Base-by-base conservation (phyloP, 106 monocot species). In the Apostasia ramifera region DNA sequence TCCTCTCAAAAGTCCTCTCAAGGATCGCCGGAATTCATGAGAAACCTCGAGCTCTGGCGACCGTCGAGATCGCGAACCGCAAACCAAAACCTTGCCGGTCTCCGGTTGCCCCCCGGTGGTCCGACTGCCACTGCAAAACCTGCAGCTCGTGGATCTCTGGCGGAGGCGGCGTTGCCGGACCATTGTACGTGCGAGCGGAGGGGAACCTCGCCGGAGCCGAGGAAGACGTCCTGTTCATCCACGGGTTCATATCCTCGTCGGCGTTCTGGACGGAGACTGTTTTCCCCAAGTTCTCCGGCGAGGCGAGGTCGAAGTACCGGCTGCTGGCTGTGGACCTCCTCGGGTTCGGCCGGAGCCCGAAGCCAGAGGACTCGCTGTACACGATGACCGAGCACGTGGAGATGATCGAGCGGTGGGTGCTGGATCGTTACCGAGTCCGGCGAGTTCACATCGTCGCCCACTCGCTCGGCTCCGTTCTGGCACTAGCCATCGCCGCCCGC, bases 241-340 rank as follows among this genome's bases (percentile, higher is more conserved):
- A 91, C 58, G 91, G 95, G 0, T 95, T 95, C 80, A 88, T 95
- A 54, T 95, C 95, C 2, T 95, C 91, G 1, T 95, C 95, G 1
- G 7, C 59, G 53, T 91, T 91, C 69, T 95, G 95, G 95, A 91
- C 91, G 42, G 95, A 95, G 81, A 95, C 95, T 47, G 80, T 95
- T 47, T 91, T 95, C 70, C 82, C 81, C 1, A 85, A 80, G 67
- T 82, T 95, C 57, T 70, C 68, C 8, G 78, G 77, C 51, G 66
- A n/a, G 53, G 73, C 88, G 39, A 77, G 62, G 65, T 66, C 80
- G 42, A 81, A 44, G 51, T 88, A 86, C 81, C 70, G 87, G 45
- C 67, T 95, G 10, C 50, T 95, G 56, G 91, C 91, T 2, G 80
- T 95, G 1, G 91, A 95, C 49, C 78, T 95, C 57, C 73, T 95